These are phyloP conservation scores for Trametes punicea DNA, from an alignment of 768 basidiomycete species.

Conservation along the genomic window DNA sequence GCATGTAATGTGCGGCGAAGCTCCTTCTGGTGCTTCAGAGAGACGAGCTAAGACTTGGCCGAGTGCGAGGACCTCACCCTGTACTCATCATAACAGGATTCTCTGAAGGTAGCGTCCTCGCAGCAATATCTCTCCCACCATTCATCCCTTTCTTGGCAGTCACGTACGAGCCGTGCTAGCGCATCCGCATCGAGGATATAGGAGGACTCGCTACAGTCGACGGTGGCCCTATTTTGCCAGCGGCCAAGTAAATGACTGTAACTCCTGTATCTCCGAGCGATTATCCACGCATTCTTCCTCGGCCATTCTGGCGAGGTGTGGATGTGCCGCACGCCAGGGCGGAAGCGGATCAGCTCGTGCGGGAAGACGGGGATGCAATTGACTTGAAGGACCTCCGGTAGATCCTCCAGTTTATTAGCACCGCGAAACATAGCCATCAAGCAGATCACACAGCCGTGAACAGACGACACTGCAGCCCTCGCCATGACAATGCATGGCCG, in stretches of 20 bases:
- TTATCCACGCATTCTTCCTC: neutral
- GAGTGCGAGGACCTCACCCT: too few species aligned
- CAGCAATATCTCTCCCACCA: neutral
- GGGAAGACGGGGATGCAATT: neutral
- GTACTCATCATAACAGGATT: neutral
- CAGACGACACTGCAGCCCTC: neutral
- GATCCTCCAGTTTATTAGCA: neutral
- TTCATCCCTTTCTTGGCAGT: neutral
- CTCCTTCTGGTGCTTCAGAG: neutral
- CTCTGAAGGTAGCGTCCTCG: neutral
- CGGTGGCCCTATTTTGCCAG: neutral
- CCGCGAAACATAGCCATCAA: neutral
- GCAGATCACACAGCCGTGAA: neutral
- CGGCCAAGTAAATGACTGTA: neutral
- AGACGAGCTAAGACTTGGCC: too few species aligned
- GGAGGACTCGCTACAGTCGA: neutral
- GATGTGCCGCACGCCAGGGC: neutral
- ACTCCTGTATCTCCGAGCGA: neutral
- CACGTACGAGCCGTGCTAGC: neutral
- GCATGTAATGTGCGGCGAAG: neutral
- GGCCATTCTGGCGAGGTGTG: neutral
- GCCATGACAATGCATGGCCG: neutral
- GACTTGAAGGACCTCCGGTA: neutral
- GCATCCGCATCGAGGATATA: neutral
- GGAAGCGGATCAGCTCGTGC: neutral